Evolutionary conservation across 2,329 filamentous ascomycete genomes (phyloP).

Genomic region (Talaromyces sp.): DNA sequence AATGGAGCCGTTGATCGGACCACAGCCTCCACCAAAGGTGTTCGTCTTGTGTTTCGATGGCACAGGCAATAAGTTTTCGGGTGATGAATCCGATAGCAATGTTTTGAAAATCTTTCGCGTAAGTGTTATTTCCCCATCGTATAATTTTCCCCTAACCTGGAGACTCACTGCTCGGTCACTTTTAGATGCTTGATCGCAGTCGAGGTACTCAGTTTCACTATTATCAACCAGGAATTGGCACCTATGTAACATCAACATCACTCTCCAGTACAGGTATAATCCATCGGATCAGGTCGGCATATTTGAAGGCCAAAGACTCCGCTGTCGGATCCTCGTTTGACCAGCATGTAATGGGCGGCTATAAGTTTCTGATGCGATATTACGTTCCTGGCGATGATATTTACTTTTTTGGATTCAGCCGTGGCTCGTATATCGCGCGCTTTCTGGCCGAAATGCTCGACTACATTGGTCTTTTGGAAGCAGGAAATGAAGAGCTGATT

Average conservation of each 20-base stretch:
- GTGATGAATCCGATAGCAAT: conserved; percentile 43
- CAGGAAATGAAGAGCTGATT: conserved; percentile 82
- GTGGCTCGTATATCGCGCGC: conserved; percentile 68
- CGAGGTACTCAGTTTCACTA: conserved; percentile 38
- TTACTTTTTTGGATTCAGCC: conserved; percentile 70
- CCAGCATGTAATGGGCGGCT: conserved; percentile 77
- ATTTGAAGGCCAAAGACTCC: conserved; percentile 54
- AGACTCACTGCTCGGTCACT: background rate
- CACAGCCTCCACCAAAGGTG: conserved; percentile 26
- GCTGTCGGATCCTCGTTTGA: conserved; percentile 77
- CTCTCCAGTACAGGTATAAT: conserved; percentile 30
- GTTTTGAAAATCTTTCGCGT: conserved; percentile 44
- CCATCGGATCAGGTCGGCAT: conserved; percentile 51
- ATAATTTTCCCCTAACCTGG: background rate
- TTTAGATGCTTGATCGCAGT: conserved; percentile 37
- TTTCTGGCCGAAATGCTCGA: conserved; percentile 82
- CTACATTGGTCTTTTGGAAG: conserved; percentile 71
- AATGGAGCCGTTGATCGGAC: conserved; percentile 16
- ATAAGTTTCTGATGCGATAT: conserved; percentile 73
- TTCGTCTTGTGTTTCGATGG: conserved; percentile 43
- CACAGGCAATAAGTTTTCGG: conserved; percentile 41
- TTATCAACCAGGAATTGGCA: conserved; percentile 43
- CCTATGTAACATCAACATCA: conserved; percentile 36
- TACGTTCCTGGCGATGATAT: conserved; percentile 59
- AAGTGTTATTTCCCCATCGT: conserved; percentile 13